phyloP scores from a whole-genome alignment of 2,329 filamentous ascomycete species.

The Pseudohalonectria lignicola region DNA sequence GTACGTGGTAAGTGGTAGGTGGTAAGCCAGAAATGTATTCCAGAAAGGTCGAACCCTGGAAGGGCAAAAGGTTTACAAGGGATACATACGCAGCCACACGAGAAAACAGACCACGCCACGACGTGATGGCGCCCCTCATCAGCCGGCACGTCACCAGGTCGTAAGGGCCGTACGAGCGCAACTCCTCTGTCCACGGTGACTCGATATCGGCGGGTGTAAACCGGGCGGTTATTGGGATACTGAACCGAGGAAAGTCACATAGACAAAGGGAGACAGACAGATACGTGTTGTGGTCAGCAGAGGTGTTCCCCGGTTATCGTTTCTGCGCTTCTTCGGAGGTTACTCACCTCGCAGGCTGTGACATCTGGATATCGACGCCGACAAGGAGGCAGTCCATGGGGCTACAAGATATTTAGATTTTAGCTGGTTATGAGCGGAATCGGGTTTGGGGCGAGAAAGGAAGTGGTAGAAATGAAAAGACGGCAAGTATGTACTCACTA shows the following conservation, averaged over 20 bases:
- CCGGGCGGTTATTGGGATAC: constrained; percentile 58
- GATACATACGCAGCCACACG: constrained; percentile 57
- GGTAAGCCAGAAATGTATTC: no score
- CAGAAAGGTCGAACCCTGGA: no score
- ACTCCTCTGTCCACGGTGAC: constrained; percentile 47
- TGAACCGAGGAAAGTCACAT: constrained; percentile 19
- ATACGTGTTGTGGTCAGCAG: no score
- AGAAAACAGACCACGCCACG: constrained; percentile 65
- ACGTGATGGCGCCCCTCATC: constrained; percentile 65
- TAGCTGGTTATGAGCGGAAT: no score
- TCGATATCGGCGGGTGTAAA: constrained; percentile 72
- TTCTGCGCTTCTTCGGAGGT: no score
- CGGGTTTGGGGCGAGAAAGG: no score
- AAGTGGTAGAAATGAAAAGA: no score
- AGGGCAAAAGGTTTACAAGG: no score
- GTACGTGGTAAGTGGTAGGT: no score
- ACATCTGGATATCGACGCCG: constrained; percentile 44
- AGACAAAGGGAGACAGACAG: neutral
- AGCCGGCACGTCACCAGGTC: constrained; percentile 78
- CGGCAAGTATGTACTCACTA: neutral
- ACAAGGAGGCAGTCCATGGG: neutral
- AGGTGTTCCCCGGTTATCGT: no score
- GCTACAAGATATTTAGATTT: neutral
- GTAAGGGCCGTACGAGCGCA: constrained; percentile 41
- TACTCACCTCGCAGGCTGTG: constrained; percentile 44